These are phyloP conservation scores for Debaryomyces castellii DNA, from an alignment of 805 yeast species.

Conservation along the genomic window DNA sequence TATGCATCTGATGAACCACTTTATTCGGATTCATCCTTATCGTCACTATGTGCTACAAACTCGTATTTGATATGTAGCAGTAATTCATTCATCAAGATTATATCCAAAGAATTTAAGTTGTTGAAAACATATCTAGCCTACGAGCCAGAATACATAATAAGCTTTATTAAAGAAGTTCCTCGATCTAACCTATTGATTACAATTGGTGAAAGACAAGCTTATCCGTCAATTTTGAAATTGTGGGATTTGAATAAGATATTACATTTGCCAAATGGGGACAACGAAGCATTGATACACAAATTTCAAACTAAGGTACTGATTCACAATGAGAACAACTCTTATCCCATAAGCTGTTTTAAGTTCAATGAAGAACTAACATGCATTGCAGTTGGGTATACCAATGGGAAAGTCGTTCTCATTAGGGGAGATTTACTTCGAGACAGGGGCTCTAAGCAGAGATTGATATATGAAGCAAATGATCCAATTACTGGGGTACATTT, in stretches of 20 bases:
- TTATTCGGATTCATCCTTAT: constrained; percentile 75
- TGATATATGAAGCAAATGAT: constrained; percentile 70
- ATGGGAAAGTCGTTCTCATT: constrained; percentile 77
- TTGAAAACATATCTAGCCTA: constrained; percentile 59
- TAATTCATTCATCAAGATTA: constrained; percentile 53
- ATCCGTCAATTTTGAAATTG: constrained; percentile 63
- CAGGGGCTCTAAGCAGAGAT: constrained; percentile 84
- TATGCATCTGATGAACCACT: constrained; percentile 60
- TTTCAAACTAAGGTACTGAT: constrained; percentile 65
- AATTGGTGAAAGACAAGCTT: constrained; percentile 72
- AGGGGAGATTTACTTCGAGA: constrained; percentile 89
- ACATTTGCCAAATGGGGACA: constrained; percentile 16
- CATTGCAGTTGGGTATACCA: constrained; percentile 74
- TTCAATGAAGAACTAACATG: constrained; percentile 57
- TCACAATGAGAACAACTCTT: constrained; percentile 71
- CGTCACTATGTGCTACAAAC: constrained; percentile 60
- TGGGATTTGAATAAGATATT: constrained; percentile 67
- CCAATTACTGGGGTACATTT: constrained; percentile 81
- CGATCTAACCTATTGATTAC: constrained; percentile 60
- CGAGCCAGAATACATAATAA: constrained; percentile 62
- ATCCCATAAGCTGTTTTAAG: constrained; percentile 70
- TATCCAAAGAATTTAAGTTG: constrained; percentile 49
- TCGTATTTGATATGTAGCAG: constrained; percentile 62
- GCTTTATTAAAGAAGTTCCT: constrained; percentile 50
- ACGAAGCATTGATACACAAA: constrained; percentile 25